phyloP scores from a whole-genome alignment of 352 stramenopile species.

The Peronospora destructor region DNA sequence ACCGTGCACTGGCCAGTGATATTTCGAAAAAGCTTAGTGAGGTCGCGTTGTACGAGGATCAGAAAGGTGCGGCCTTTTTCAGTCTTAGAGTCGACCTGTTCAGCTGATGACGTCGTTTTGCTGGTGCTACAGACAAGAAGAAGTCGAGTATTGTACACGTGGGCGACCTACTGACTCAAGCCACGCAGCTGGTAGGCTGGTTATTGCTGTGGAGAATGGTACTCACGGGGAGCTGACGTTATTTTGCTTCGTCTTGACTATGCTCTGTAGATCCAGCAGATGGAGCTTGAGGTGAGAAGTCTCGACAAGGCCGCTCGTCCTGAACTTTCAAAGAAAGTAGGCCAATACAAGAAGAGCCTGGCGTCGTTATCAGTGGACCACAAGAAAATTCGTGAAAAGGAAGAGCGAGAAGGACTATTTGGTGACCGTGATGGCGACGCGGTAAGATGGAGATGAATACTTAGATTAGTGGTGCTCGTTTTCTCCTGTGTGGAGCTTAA shows the following conservation, averaged over 20 bases:
- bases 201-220: neutral
- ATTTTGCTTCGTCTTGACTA: neutral
- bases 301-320: slow-evolving; percentile 67
- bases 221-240: neutral
- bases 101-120: neutral
- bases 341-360: slow-evolving; percentile 87
- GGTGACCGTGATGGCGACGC: slow-evolving; percentile 63
- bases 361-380: slow-evolving; percentile 74
- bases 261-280: slow-evolving; percentile 70
- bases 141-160: slow-evolving; percentile 79
- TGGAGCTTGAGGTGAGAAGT: slow-evolving; percentile 84
- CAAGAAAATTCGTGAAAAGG: slow-evolving; percentile 76
- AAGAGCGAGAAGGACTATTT: slow-evolving; percentile 79
- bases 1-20: slow-evolving; percentile 72
- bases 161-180: slow-evolving; percentile 71
- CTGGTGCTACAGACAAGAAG: slow-evolving; percentile 65
- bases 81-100: neutral
- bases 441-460: slow-evolving; percentile 25
- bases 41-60: slow-evolving; percentile 77
- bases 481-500: neutral
- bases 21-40: slow-evolving; percentile 88
- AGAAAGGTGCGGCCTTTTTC: slow-evolving; percentile 40
- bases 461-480: neutral
- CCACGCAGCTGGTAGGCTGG: slow-evolving; percentile 56
- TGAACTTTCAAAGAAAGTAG: slow-evolving; percentile 85